Evolutionary conservation across 192 early-diverging fungal species (phyloP), one percentile per base, ranked within the genome.

Genomic region (Pilaira anomala): DNA sequence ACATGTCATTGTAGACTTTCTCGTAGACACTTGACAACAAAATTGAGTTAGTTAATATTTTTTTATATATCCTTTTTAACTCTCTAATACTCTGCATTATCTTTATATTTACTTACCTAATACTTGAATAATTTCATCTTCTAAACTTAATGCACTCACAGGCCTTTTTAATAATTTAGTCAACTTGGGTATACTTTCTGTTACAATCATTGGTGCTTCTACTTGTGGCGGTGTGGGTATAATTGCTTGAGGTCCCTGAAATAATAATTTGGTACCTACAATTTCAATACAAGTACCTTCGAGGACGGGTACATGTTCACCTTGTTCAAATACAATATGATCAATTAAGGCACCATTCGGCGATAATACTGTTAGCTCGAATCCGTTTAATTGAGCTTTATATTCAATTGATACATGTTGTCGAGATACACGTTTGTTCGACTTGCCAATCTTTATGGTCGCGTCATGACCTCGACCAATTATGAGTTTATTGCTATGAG

Each of bases 1-100:
- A 26, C 75, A 33, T 3, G 78, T 77, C 78, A 80, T 80, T 3
- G 78, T 77, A 14, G 73, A 75, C 29, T 80, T 80, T 49, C 78
- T 72, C 9, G 78, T 74, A 69, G 66, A 72, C 7, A 75, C 77
- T n/a, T n/a, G n/a, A n/a, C n/a, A n/a, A n/a, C n/a, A n/a, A n/a
- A n/a, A n/a, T n/a, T n/a, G n/a, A n/a, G n/a, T n/a, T n/a, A n/a
- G n/a, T n/a, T n/a, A n/a, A n/a, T n/a, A n/a, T n/a, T n/a, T n/a
- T n/a, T n/a, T n/a, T 28, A 56, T 22, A 64, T 24, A 29, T 52
- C 40, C 33, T 42, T 7, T 14, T 29, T 9, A 30, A 48, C 5
- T 21, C 16, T 48, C 1, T 25, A 22, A 44, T 21, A 28, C 16
- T 48, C 5, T 19, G 0, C 22, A 11, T 50, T 6, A n/a, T 56